Evolutionary conservation across 1,284 basidiomycete species (phyloP).

Genomic region (Leccinum pachyderme): DNA sequence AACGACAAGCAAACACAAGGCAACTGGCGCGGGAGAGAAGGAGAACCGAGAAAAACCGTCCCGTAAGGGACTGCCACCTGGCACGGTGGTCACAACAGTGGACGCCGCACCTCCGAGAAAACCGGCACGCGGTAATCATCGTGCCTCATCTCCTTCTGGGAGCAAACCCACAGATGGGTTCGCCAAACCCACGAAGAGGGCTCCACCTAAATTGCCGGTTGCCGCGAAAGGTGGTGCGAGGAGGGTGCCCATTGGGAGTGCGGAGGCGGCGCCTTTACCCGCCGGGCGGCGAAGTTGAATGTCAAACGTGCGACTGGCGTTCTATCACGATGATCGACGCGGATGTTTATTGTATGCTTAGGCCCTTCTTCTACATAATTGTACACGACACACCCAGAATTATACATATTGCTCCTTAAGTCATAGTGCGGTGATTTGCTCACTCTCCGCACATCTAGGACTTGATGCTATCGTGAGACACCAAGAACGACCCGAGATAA

Average conservation of each 20-base stretch:
- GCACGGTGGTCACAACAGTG: neutral
- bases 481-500: slow-evolving; percentile 39
- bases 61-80: slow-evolving; percentile 19
- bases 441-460: neutral
- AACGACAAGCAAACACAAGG: slow-evolving; percentile 20
- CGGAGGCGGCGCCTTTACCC: slow-evolving; percentile 49
- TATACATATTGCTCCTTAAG: neutral
- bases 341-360: slow-evolving; percentile 14
- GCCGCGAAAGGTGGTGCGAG: slow-evolving; percentile 44
- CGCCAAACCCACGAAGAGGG: slow-evolving; percentile 19
- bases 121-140: slow-evolving; percentile 10
- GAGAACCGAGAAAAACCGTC: slow-evolving; percentile 32
- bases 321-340: slow-evolving; percentile 25
- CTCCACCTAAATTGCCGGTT: slow-evolving; percentile 28
- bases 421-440: neutral
- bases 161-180: slow-evolving; percentile 15
- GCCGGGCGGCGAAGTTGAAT: slow-evolving; percentile 30
- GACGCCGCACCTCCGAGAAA: slow-evolving; percentile 13
- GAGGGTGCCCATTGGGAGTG: slow-evolving; percentile 56
- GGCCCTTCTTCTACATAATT: slow-evolving; percentile 13
- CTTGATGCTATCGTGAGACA: slow-evolving; percentile 5
- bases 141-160: slow-evolving; percentile 1
- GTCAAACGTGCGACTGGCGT: neutral
- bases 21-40: slow-evolving; percentile 32
- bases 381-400: slow-evolving; percentile 22